Evolutionary conservation across 202 grass and related monocot species (phyloP).

Genomic region (Schoenoplectus tabernaemontani): DNA sequence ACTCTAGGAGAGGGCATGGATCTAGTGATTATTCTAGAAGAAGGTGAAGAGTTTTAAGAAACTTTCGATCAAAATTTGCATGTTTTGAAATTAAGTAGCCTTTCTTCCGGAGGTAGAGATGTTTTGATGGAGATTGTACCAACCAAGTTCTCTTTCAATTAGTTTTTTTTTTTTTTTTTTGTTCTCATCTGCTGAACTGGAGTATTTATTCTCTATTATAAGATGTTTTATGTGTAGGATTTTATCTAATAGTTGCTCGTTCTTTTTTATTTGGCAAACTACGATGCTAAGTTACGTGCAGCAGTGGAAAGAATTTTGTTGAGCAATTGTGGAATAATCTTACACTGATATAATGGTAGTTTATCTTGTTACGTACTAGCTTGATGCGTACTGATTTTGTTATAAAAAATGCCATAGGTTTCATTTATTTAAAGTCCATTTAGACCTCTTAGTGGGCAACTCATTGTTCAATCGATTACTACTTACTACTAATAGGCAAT

Average conservation of each 20-base stretch:
- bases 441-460: too few relatives aligned
- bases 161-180: too few relatives aligned
- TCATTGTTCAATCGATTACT: too few relatives aligned
- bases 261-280: neutral
- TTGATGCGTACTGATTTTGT: neutral
- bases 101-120: neutral
- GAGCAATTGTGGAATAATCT: neutral
- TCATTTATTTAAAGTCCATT: too few relatives aligned
- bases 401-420: too few relatives aligned
- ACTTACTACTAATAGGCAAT: too few relatives aligned
- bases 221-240: neutral
- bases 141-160: slow-evolving; percentile 4
- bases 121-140: neutral
- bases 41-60: neutral
- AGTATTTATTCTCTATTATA: neutral
- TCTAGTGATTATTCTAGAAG: slow-evolving; percentile 18
- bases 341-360: neutral
- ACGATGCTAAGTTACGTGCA: neutral
- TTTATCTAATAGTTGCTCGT: neutral
- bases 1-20: slow-evolving; percentile 17
- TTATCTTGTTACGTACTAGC: neutral
- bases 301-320: neutral
- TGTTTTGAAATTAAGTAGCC: neutral
- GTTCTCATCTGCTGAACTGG: neutral
- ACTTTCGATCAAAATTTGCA: neutral